Percentiles rank a stretch among this genome's conserved stretches.
Conservation (phyloP, 495 filamentous ascomycete genomes). For the Neurospora sp. region DNA sequence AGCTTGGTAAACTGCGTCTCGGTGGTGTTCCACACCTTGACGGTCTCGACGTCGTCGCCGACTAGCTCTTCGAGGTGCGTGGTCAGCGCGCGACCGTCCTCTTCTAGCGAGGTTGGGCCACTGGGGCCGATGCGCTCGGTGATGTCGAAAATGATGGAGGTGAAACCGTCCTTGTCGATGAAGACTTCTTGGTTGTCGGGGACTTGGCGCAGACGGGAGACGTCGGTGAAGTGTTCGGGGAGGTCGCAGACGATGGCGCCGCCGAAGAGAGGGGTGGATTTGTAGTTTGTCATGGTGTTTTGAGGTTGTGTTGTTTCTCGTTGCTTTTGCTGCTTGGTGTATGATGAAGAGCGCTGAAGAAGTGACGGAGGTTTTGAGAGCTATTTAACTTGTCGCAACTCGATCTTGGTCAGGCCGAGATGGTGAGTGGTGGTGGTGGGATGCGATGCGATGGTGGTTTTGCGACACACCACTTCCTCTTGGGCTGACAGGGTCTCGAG, state of each 20-base stretch:
- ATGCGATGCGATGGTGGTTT: neutral
- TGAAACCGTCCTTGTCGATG: conserved; percentile 67
- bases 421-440: neutral
- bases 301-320: too few relatives aligned
- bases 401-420: neutral
- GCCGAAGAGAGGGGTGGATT: conserved; percentile 60
- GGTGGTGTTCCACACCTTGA: conserved; percentile 46
- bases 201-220: conserved; percentile 67
- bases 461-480: neutral
- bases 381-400: neutral
- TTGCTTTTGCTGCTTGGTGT: neutral
- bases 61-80: conserved; percentile 75
- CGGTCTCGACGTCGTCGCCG: conserved; percentile 42
- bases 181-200: conserved; percentile 94
- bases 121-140: conserved; percentile 54
- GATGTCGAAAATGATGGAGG: conserved; percentile 82
- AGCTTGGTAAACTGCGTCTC: conserved; percentile 40
- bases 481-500: neutral
- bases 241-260: conserved; percentile 66
- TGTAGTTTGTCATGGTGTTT: conserved; percentile 33
- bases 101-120: conserved; percentile 33
- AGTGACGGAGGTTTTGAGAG: neutral
- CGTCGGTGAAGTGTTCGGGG: conserved; percentile 66
- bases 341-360: neutral
- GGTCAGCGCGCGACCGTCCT: conserved; percentile 55